These are phyloP conservation scores for Seminavis robusta DNA, from an alignment of 108 stramenopile genomes.

Conservation along the genomic window DNA sequence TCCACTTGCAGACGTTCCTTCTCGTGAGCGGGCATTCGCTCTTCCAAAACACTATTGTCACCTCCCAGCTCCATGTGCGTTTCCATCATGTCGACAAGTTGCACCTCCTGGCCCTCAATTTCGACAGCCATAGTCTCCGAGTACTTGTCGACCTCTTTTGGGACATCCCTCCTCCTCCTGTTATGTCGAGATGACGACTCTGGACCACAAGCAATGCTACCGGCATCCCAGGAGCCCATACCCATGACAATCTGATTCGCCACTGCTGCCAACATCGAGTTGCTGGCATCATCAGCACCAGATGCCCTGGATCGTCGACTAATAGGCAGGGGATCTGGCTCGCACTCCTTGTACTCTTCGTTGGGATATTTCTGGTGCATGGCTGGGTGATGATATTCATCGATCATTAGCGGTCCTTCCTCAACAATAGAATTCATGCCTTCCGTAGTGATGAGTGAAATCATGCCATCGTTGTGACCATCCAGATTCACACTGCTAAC, in stretches of 20 bases:
- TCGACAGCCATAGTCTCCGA: slow-evolving; percentile 15
- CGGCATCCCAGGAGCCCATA: slow-evolving; percentile 16
- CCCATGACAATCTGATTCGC: slow-evolving; percentile 24
- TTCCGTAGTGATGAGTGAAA: not conserved
- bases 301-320: not conserved
- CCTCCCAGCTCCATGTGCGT: no score
- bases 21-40: slow-evolving; percentile 10
- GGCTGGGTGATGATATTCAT: not conserved
- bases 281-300: not conserved
- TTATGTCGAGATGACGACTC: not conserved
- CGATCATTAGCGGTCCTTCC: not conserved
- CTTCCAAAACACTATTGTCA: slow-evolving; percentile 3
- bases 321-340: not conserved
- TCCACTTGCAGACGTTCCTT: slow-evolving; percentile 3
- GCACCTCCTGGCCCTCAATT: slow-evolving; percentile 19
- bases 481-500: no score
- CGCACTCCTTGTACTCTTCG: not conserved
- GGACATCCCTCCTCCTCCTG: no score
- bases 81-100: slow-evolving; percentile 5
- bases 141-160: not conserved
- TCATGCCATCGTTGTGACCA: no score
- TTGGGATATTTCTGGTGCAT: not conserved
- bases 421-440: not conserved
- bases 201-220: slow-evolving; percentile 5
- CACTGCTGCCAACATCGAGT: slow-evolving; percentile 28